Conservation (phyloP, 2,329 filamentous ascomycete species). For the Decorospora gaudefroyi region DNA sequence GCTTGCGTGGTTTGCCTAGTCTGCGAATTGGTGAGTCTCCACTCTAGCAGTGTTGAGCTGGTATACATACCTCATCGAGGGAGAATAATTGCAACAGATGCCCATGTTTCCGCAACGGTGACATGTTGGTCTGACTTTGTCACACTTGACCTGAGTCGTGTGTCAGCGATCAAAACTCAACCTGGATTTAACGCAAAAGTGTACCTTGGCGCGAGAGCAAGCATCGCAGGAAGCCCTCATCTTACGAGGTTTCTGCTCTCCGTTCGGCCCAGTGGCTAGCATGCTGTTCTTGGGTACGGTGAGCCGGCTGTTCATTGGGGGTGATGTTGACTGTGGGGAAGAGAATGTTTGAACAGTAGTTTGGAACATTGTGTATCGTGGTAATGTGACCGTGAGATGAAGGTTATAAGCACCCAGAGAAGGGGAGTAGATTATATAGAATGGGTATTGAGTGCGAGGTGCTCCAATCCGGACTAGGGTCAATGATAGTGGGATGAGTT, state of each 20-base stretch:
- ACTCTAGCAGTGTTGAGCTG: background rate
- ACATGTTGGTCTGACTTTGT: constrained; percentile 46
- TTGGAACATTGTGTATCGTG: constrained; percentile 38
- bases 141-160: constrained; percentile 40
- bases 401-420: constrained; percentile 21
- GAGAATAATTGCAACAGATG: constrained; percentile 49
- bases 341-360: constrained; percentile 32
- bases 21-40: constrained; percentile 29
- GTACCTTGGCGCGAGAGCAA: constrained; percentile 45
- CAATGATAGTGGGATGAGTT: constrained; percentile 31
- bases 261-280: constrained; percentile 28
- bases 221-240: constrained; percentile 48
- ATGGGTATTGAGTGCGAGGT: constrained; percentile 20
- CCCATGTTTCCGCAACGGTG: constrained; percentile 46
- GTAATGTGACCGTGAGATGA: constrained; percentile 19
- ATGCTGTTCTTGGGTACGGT: constrained; percentile 24
- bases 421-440: constrained; percentile 41
- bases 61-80: constrained; percentile 45
- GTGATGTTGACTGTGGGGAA: constrained; percentile 29
- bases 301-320: constrained; percentile 33
- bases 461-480: constrained; percentile 23
- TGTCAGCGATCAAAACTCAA: constrained; percentile 8
- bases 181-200: background rate
- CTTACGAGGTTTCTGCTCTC: constrained; percentile 42
- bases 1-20: constrained; percentile 46